phyloP scores from a whole-genome alignment of 192 early-diverging fungal genomes.

The Dimargaris xerosporica region DNA sequence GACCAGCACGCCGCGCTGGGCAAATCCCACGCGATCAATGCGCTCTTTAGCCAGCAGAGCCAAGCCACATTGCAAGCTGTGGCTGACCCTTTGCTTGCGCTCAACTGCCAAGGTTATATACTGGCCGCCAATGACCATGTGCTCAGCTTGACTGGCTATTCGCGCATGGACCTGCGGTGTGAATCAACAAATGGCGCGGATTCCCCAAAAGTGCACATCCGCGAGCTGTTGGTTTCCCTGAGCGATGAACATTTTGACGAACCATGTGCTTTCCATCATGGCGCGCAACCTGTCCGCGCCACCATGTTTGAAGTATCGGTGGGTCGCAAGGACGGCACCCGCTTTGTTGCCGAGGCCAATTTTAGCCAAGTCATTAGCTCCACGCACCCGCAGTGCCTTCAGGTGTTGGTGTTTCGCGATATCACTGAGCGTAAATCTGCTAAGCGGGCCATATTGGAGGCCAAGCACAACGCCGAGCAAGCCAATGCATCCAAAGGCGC shows the following conservation, averaged over 20 bases:
- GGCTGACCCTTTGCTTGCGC: slow-evolving; percentile 10
- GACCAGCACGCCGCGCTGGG: slow-evolving; percentile 4
- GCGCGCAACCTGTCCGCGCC: not conserved
- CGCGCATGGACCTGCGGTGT: not conserved
- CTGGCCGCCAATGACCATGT: not conserved
- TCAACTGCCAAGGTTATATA: slow-evolving; percentile 9
- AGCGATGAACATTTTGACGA: not conserved
- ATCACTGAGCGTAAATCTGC: slow-evolving; percentile 12
- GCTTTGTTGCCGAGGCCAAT: slow-evolving; percentile 18
- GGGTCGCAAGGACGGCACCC: slow-evolving; percentile 14
- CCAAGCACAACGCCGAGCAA: slow-evolving; percentile 19
- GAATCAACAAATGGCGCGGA: not conserved
- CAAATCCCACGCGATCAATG: slow-evolving; percentile 3
- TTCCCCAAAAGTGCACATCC: not conserved
- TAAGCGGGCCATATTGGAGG: slow-evolving; percentile 14
- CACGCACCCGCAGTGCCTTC: slow-evolving; percentile 14
- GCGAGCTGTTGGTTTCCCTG: slow-evolving; percentile 4
- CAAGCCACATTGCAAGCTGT: slow-evolving; percentile 8
- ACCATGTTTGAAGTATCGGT: slow-evolving; percentile 16
- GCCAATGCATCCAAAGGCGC: slow-evolving; percentile 14
- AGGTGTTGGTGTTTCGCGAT: slow-evolving; percentile 20
- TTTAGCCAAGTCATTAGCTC: slow-evolving; percentile 18
- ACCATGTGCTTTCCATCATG: slow-evolving; percentile 6
- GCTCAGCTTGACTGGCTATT: slow-evolving; percentile 9
- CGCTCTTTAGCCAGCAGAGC: slow-evolving; percentile 9